Evolutionary conservation across 179 eudicot species (phyloP).

Genomic region (Carnegiea gigantea): DNA sequence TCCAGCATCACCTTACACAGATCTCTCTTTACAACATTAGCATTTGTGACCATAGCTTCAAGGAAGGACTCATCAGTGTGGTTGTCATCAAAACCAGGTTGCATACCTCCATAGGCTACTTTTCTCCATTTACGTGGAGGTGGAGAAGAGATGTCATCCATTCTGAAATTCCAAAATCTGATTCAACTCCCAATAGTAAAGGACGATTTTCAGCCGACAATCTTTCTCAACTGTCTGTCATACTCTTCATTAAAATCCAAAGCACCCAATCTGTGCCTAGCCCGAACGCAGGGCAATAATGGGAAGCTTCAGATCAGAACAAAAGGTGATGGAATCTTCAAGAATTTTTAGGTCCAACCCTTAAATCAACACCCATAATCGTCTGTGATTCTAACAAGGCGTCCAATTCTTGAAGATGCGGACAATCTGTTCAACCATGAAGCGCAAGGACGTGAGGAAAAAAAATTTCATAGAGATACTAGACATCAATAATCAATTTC

Average conservation of each 20-base stretch:
- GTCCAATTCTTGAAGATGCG: background rate
- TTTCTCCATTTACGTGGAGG: constrained; percentile 67
- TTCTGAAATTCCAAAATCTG: constrained; percentile 13
- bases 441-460: background rate
- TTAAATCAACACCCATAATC: background rate
- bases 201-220: background rate
- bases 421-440: background rate
- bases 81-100: constrained; percentile 89
- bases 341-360: background rate
- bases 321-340: too few relatives aligned
- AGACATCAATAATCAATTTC: background rate
- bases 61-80: constrained; percentile 87
- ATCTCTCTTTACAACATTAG: constrained; percentile 80
- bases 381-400: background rate
- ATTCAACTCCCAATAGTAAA: background rate
- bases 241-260: background rate
- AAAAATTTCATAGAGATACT: background rate
- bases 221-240: too few relatives aligned
- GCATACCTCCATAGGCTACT: constrained; percentile 97
- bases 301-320: too few relatives aligned
- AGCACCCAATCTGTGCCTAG: background rate
- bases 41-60: constrained; percentile 86
- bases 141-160: constrained; percentile 24
- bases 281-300: background rate
- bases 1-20: constrained; percentile 73